Evolutionary conservation across 495 filamentous ascomycete genomes (phyloP).

Genomic region (Trypethelium eluteriae): DNA sequence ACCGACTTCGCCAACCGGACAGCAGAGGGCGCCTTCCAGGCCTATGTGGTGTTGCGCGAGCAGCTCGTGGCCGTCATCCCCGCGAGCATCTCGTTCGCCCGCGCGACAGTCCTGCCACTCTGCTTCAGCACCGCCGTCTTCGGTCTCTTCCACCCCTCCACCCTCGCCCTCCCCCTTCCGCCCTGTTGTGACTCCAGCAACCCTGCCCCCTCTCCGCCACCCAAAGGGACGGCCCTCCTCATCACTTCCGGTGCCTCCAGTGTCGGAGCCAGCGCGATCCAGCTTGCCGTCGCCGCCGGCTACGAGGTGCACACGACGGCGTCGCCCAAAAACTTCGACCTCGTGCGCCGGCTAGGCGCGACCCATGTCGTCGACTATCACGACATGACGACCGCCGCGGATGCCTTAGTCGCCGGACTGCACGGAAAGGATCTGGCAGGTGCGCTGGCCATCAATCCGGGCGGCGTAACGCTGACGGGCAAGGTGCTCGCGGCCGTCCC

Average conservation of each 20-base stretch:
- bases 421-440: conserved; percentile 30
- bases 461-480: conserved; percentile 13
- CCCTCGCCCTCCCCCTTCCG: conserved; percentile 14
- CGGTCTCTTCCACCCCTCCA: conserved; percentile 12
- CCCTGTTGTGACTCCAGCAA: conserved; percentile 15
- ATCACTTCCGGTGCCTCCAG: conserved; percentile 25
- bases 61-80: not conserved
- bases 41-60: not conserved
- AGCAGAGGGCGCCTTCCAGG: conserved; percentile 12
- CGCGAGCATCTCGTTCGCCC: not conserved
- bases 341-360: conserved; percentile 32
- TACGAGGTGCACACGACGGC: conserved; percentile 28
- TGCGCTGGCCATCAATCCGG: conserved; percentile 15
- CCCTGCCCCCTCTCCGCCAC: conserved; percentile 15
- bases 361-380: conserved; percentile 34
- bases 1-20: not conserved
- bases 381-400: conserved; percentile 25
- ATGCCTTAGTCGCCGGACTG: conserved; percentile 33
- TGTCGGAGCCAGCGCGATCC: conserved; percentile 26
- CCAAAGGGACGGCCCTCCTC: conserved; percentile 21
- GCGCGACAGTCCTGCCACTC: conserved; percentile 6
- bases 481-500: conserved; percentile 17
- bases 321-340: conserved; percentile 31
- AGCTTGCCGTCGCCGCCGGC: conserved; percentile 30
- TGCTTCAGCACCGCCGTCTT: not conserved